phyloP scores from a whole-genome alignment of 192 early-diverging fungal species.

The Linnemannia exigua region DNA sequence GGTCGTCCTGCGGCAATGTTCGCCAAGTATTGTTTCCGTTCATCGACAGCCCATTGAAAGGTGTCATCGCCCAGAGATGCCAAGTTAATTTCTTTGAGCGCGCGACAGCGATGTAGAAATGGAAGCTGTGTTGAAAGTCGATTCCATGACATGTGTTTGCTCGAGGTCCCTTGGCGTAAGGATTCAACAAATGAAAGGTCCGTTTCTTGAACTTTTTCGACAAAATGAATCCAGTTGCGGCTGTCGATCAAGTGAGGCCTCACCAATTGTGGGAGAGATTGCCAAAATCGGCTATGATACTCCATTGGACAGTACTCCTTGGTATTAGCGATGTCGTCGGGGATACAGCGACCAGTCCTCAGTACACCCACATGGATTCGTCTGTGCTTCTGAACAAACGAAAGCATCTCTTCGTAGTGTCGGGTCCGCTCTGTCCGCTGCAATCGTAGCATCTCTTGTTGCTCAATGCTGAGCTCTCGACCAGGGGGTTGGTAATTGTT shows the following conservation, averaged over 20 bases:
- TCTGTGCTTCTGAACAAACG: conserved; percentile 24
- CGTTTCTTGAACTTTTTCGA: background rate
- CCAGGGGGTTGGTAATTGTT: background rate
- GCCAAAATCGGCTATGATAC: background rate
- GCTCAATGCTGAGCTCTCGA: background rate
- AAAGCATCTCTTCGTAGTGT: conserved; percentile 10
- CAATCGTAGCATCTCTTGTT: background rate
- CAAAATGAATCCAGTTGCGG: background rate
- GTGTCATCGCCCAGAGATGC: background rate
- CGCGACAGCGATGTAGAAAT: conserved; percentile 16
- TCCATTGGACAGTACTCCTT: background rate
- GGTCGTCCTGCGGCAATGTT: background rate
- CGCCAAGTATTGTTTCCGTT: background rate
- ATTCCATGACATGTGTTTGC: background rate
- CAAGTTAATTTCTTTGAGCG: background rate
- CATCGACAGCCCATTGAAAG: conserved; percentile 28
- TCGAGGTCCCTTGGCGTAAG: background rate
- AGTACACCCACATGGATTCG: background rate
- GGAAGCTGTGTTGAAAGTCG: background rate
- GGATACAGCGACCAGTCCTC: background rate
- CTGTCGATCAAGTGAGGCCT: background rate
- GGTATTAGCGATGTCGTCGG: background rate
- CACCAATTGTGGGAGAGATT: background rate
- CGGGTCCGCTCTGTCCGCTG: background rate
- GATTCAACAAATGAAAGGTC: background rate